Percentiles rank a stretch among this genome's conserved stretches.
Conservation (phyloP, 768 basidiomycete genomes). For the Termitomyces sp. region DNA sequence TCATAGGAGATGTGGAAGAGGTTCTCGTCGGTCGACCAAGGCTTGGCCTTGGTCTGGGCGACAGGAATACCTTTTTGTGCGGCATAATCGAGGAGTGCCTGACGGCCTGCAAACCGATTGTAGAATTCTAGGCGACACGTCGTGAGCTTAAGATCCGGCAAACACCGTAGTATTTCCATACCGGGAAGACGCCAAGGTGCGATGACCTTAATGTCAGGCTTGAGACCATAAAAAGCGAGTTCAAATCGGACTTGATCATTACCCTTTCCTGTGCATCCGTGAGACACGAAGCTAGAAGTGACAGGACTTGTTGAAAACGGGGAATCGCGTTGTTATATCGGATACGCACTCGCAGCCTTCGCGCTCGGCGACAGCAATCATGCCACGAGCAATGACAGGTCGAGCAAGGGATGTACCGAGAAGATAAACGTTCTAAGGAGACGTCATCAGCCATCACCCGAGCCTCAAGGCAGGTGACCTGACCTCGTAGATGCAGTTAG, state of each 20-base stretch:
- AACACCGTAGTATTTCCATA: conserved; percentile 23
- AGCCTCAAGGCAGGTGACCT: conserved; percentile 9
- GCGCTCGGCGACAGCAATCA: conserved; percentile 88
- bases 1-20: conserved; percentile 99
- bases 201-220: conserved; percentile 98
- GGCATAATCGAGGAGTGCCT: conserved; percentile 88
- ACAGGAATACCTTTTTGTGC: conserved; percentile 88
- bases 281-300: conserved; percentile 75
- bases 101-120: conserved; percentile 93
- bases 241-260: conserved; percentile 99
- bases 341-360: conserved; percentile 90
- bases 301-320: not conserved
- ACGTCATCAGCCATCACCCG: conserved; percentile 4
- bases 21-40: conserved; percentile 99
- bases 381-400: conserved; percentile 97
- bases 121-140: conserved; percentile 67
- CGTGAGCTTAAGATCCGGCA: not conserved
- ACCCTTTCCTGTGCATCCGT: conserved; percentile 99
- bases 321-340: not conserved
- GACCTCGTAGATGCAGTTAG: conserved; percentile 98
- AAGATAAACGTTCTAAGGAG: conserved; percentile 81
- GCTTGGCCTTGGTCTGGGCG: conserved; percentile 91
- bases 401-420: conserved; percentile 97
- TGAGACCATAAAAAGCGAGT: conserved; percentile 96
- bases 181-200: conserved; percentile 97